phyloP scores from a whole-genome alignment of 768 basidiomycete genomes.

The Mycena rosella region DNA sequence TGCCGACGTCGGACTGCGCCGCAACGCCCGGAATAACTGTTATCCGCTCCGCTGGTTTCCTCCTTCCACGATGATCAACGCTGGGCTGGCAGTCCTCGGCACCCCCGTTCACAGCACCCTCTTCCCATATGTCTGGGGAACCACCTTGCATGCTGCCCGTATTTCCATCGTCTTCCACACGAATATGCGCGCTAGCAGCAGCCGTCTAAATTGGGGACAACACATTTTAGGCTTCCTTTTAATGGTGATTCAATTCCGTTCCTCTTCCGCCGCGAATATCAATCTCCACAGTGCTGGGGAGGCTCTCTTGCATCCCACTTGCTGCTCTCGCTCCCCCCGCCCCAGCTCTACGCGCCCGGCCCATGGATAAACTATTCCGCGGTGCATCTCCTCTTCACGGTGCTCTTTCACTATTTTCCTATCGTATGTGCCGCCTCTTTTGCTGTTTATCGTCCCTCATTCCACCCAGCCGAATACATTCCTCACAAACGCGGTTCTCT shows the following conservation, averaged over 20 bases:
- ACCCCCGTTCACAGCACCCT: constrained; percentile 28
- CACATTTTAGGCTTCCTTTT: constrained; percentile 33
- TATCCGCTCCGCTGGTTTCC: not conserved
- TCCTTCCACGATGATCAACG: not conserved
- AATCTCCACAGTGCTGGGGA: constrained; percentile 53
- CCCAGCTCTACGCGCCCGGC: constrained; percentile 58
- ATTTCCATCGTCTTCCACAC: constrained; percentile 32
- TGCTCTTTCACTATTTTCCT: constrained; percentile 55
- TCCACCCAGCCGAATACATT: constrained; percentile 39
- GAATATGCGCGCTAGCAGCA: constrained; percentile 3
- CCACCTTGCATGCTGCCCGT: constrained; percentile 30
- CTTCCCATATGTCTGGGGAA: constrained; percentile 34
- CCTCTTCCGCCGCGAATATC: not conserved
- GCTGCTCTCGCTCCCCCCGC: constrained; percentile 59
- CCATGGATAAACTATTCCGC: constrained; percentile 63
- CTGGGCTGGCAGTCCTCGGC: constrained; percentile 23
- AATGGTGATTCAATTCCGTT: constrained; percentile 23
- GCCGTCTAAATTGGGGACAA: constrained; percentile 28
- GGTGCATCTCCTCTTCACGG: constrained; percentile 59
- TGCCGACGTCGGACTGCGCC: no score
- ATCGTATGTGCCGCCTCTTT: constrained; percentile 43
- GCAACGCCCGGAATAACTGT: not conserved
- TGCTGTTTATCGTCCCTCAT: not conserved
- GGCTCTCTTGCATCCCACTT: constrained; percentile 59
- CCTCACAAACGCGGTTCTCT: constrained; percentile 58